Evolutionary conservation across 2,329 filamentous ascomycete genomes (phyloP), one percentile per base, ranked within the genome.

Genomic region (Aspergillus niger): DNA sequence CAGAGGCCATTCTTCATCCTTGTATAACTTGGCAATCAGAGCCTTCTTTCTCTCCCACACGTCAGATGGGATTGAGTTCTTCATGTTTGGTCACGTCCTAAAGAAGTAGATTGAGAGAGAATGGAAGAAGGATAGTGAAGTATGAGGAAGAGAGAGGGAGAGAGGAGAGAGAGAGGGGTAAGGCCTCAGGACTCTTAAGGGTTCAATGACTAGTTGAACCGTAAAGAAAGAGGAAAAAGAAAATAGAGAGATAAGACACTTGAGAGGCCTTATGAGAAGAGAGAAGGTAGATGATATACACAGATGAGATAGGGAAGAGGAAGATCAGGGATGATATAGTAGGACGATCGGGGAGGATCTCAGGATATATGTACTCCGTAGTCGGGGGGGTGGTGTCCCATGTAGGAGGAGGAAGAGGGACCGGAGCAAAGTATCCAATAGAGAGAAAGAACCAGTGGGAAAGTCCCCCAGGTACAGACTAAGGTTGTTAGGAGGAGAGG

Each of bases 1-100:
- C 55, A 79, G 66, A 5, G 77, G 77, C 77, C 77, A 79, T 73
- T 79, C 77, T 57, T 79, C 76, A 28, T 78, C 76, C 68, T 76
- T 78, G 57, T 79, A 79, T 44, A 78, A 63, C 38, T 72, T 73
- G 47, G 76, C 71, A 64, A 79, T 79, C 63, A 78, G 64, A 2
- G 71, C 68, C 59, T 74, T 78, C 64, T 79, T 79, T 67, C 72
- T 77, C 68, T 79, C 77, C 77, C 77, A 79, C 36, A 79, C 73
- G 55, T 78, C 76, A 3, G 77, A 75, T 8, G 77, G 72, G 51
- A 79, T 79, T 2, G 76, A 75, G 47, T 72, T 77, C 67, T 79
- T 79, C 77, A 79, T 79, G 48, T 52, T 68, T 57, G 54, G 36
- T 49, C 15, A 15, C 50, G n/a, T 36, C 30, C 11, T 41, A 13